Evolutionary conservation across 2,329 filamentous ascomycete species (phyloP).

Genomic region (Xylariaceae sp.): DNA sequence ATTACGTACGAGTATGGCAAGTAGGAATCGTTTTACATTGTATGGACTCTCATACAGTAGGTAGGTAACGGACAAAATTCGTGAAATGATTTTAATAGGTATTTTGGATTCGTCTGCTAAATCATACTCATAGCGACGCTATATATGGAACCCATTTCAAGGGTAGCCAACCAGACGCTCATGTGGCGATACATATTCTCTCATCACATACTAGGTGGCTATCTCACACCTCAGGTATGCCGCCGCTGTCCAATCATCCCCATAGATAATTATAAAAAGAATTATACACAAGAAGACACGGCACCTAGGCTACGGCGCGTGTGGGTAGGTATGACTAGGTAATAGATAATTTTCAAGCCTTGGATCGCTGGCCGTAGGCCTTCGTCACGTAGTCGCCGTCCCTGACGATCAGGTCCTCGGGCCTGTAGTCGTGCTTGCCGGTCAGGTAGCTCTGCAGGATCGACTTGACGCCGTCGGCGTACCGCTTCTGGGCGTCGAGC

Average conservation of each 20-base stretch:
- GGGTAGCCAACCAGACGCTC: neutral
- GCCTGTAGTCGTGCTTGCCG: slow-evolving; percentile 83
- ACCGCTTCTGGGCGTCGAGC: slow-evolving; percentile 95
- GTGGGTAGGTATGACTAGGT: neutral
- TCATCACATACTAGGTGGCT: no score
- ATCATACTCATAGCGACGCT: slow-evolving; percentile 17
- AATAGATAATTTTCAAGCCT: slow-evolving; percentile 23
- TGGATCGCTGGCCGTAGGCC: slow-evolving; percentile 79
- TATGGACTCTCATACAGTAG: slow-evolving; percentile 1
- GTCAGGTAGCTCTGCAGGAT: slow-evolving; percentile 92
- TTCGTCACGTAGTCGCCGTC: slow-evolving; percentile 92
- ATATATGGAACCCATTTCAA: neutral
- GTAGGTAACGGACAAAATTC: no score
- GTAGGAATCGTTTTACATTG: no score
- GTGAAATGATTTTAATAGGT: no score
- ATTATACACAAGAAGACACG: no score
- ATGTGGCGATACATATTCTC: slow-evolving; percentile 6
- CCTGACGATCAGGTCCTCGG: slow-evolving; percentile 88
- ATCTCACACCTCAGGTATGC: no score
- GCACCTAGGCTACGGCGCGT: no score
- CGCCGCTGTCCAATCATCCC: neutral
- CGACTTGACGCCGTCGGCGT: slow-evolving; percentile 82
- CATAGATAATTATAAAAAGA: neutral
- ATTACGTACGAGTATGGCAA: no score
- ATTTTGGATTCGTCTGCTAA: slow-evolving; percentile 12